Evolutionary conservation across 2,329 filamentous ascomycete species (phyloP), one percentile per base, ranked within the genome.

Genomic region (Cryphonectria nitschkei): DNA sequence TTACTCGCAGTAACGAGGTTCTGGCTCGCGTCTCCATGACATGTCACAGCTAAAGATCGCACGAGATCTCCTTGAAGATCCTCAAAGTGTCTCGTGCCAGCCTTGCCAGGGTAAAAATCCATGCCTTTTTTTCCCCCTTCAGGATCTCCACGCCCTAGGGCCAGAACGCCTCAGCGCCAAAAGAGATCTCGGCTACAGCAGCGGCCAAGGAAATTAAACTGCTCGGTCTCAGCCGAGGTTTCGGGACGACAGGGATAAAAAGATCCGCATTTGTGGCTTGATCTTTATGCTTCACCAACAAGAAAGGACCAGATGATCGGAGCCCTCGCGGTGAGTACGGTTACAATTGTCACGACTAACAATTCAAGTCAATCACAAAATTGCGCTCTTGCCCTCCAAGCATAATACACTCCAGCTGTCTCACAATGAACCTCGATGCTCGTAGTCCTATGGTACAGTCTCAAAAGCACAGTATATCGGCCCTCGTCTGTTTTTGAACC

Each of bases 151-250:
- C 52, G 52, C 26, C n/a, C 52, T 58, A 5, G 52, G 54, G 54
- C 16, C 41, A 32, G 46, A 19, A 68, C 60, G 22, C 60, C 41
- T 26, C 32, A 43, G 43, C 34, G 67, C 26, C 52, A 56, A 56
- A 56, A 32, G 54, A 58, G 26, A 32, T 58, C 26, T 32, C 26
- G 54, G 54, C 26, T 34, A 32, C 54, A 34, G 26, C 29, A 32
- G 54, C 14, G 54, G 26, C 14, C 54, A 32, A 11, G 14, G 11
- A 26, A 39, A 61, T 22, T 19, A 19, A 29, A 69, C 3, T 37
- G 46, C 26, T 46, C 50, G 61, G 67, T 50, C 37, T 34, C 61
- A 65, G 37, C 61, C 67, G 46, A 37, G 14, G 67, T 69, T 69
- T 69, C 67, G 64, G 43, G 37, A 60, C 65, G 61, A 43, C 61